Conservation (phyloP, 1,139 yeast genomes). For the Candida albicans region DNA sequence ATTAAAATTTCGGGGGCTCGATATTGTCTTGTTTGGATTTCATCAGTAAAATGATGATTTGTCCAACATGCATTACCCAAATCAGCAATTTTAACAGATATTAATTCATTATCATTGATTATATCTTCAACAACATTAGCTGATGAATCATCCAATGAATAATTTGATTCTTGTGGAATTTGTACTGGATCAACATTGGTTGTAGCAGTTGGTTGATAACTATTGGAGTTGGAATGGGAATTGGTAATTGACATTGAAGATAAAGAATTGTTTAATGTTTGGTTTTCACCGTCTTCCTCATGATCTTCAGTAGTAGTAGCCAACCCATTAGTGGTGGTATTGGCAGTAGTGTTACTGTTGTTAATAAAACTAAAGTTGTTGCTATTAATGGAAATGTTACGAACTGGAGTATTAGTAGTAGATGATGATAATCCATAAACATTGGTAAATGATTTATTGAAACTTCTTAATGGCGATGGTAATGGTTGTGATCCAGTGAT, state of each 20-base stretch:
- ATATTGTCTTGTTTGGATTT: conserved; percentile 51
- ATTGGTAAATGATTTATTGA: conserved; percentile 38
- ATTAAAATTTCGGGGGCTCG: conserved; percentile 48
- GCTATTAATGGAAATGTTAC: conserved; percentile 15
- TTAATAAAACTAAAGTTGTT: conserved; percentile 3
- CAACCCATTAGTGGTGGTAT: neutral
- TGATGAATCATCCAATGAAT: conserved; percentile 10
- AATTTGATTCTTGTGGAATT: conserved; percentile 19
- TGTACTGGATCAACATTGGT: conserved; percentile 23
- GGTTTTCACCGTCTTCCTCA: conserved; percentile 9
- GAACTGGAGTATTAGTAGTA: conserved; percentile 44
- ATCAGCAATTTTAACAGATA: conserved; percentile 51
- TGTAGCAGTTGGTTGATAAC: conserved; percentile 17
- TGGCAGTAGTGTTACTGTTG: neutral
- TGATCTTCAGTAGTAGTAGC: conserved; percentile 8
- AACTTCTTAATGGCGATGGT: conserved; percentile 69
- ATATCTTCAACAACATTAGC: conserved; percentile 16
- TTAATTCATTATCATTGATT: conserved; percentile 38
- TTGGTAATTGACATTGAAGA: conserved; percentile 43
- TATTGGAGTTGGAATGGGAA: conserved; percentile 27
- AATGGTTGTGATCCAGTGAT: conserved; percentile 87
- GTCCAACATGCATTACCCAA: conserved; percentile 54
- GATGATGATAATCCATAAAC: conserved; percentile 41
- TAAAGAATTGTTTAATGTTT: conserved; percentile 37
- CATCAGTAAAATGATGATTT: conserved; percentile 51